A percentile compares a stretch with the other conserved stretches of the same genome.
phyloP scores from a whole-genome alignment of 2,329 filamentous ascomycete species.

The Fusarium circinatum region DNA sequence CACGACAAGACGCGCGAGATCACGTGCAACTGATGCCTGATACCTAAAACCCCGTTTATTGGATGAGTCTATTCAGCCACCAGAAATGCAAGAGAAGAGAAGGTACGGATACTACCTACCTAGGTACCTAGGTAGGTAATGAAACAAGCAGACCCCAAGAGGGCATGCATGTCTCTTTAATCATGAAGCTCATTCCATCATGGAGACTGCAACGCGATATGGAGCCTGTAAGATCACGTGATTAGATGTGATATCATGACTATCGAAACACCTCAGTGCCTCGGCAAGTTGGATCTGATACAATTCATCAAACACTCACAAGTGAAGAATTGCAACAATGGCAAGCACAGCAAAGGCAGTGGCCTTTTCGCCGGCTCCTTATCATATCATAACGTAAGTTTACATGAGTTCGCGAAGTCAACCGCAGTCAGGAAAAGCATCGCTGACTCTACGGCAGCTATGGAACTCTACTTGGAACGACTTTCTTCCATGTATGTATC shows the following conservation, averaged over 20 bases:
- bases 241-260: constrained; percentile 44
- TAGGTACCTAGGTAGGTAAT: too few species aligned
- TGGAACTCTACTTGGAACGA: constrained; percentile 85
- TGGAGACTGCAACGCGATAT: not conserved
- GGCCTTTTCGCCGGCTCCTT: constrained; percentile 73
- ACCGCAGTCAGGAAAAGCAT: not conserved
- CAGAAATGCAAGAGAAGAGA: not conserved
- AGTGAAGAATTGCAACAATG: constrained; percentile 51
- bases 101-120: not conserved
- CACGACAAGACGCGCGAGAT: not conserved
- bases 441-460: constrained; percentile 67
- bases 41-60: not conserved
- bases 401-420: constrained; percentile 5
- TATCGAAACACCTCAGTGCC: constrained; percentile 2
- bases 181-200: not conserved
- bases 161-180: not conserved
- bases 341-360: constrained; percentile 59
- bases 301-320: constrained; percentile 4
- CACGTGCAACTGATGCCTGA: not conserved
- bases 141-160: not conserved
- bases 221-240: constrained; percentile 44
- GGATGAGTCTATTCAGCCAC: not conserved
- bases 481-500: constrained; percentile 78
- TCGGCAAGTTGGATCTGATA: constrained; percentile 24
- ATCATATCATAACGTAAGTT: constrained; percentile 78